phyloP scores from a whole-genome alignment of 2,329 filamentous ascomycete genomes.

The Penicillium palitans region DNA sequence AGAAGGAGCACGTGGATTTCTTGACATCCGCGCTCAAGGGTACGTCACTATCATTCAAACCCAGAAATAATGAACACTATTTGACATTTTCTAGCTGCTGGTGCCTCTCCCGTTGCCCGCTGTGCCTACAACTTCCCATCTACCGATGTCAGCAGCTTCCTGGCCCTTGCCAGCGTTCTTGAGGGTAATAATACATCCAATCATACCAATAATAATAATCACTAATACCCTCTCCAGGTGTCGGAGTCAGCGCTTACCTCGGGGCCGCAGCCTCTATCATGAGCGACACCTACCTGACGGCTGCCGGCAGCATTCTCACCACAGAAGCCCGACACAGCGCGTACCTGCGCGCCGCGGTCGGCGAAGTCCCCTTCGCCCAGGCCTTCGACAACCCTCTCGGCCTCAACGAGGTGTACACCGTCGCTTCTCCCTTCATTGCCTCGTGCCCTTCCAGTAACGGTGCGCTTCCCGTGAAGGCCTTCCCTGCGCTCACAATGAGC shows the following conservation, averaged over 20 bases:
- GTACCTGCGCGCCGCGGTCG: slow-evolving; percentile 56
- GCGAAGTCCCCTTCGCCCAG: slow-evolving; percentile 57
- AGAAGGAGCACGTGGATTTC: slow-evolving; percentile 59
- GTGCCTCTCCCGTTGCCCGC: slow-evolving; percentile 52
- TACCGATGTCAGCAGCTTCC: slow-evolving; percentile 44
- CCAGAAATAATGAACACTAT: not conserved
- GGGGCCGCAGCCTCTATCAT: slow-evolving; percentile 61
- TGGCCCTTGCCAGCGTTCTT: too few relatives aligned
- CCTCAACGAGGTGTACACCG: slow-evolving; percentile 62
- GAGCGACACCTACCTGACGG: slow-evolving; percentile 59
- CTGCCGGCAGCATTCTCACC: slow-evolving; percentile 63
- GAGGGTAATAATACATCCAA: too few relatives aligned
- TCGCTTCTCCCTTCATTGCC: slow-evolving; percentile 64
- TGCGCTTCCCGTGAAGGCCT: slow-evolving; percentile 60
- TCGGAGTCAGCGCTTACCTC: slow-evolving; percentile 52
- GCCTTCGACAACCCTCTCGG: slow-evolving; percentile 61
- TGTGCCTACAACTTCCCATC: slow-evolving; percentile 60
- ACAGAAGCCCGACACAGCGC: slow-evolving; percentile 66
- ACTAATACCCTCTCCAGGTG: too few relatives aligned
- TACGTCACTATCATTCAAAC: not conserved
- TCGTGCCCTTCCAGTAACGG: slow-evolving; percentile 58
- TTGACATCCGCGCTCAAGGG: slow-evolving; percentile 48
- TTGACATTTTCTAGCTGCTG: slow-evolving; percentile 37
- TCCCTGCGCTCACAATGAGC: slow-evolving; percentile 49
- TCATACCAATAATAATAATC: too few relatives aligned